Conservation (phyloP, 2,329 filamentous ascomycete genomes). For the Neoarthrinium moseri region DNA sequence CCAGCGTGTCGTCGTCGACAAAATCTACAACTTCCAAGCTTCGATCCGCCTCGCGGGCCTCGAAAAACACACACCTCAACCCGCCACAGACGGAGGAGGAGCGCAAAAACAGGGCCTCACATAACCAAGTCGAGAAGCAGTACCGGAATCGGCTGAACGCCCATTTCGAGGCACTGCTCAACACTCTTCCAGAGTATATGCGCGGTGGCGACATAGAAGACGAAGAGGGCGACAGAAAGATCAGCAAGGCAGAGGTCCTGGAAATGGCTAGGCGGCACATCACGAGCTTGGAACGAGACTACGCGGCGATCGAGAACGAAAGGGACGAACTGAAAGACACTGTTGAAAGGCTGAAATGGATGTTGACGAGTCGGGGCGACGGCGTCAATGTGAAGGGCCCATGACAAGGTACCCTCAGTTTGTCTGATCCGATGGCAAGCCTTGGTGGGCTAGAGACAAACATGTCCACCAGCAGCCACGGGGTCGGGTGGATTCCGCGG, state of each 20-base stretch:
- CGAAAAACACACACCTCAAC: constrained; percentile 33
- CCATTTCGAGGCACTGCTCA: constrained; percentile 42
- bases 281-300: constrained; percentile 36
- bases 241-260: constrained; percentile 46
- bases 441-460: neutral
- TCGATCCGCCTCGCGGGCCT: constrained; percentile 30
- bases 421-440: neutral
- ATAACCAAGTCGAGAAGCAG: constrained; percentile 48
- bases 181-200: constrained; percentile 36
- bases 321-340: constrained; percentile 31
- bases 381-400: neutral
- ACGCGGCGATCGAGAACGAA: constrained; percentile 33
- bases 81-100: constrained; percentile 30
- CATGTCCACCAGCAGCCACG: too few species aligned
- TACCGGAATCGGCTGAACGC: constrained; percentile 46
- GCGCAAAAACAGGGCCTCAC: constrained; percentile 32
- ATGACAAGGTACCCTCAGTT: neutral
- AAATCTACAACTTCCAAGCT: constrained; percentile 20
- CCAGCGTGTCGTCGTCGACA: constrained; percentile 11
- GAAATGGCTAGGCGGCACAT: constrained; percentile 43
- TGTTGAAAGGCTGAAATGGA: constrained; percentile 26
- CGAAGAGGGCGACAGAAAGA: constrained; percentile 25
- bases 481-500: too few species aligned
- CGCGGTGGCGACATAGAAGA: constrained; percentile 21
- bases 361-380: constrained; percentile 17